Evolutionary conservation across 2,329 filamentous ascomycete species (phyloP).

Genomic region (Botrytis cinerea): DNA sequence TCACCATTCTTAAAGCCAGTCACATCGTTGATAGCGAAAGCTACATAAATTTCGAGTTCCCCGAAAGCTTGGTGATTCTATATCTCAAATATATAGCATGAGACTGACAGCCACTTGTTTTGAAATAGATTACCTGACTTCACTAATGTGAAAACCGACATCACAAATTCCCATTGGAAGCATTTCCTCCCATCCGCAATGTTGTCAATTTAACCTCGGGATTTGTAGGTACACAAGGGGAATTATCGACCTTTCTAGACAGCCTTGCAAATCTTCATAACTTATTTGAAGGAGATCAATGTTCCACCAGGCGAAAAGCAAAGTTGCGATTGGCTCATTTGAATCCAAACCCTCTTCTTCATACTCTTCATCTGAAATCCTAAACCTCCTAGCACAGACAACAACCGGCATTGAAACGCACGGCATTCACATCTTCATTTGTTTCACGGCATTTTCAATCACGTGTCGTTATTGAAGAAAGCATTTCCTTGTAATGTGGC

Average conservation of each 20-base stretch:
- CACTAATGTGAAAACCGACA: background rate
- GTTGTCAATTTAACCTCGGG: background rate
- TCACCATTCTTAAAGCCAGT: background rate
- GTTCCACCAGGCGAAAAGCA: background rate
- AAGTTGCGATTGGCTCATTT: background rate
- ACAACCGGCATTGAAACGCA: background rate
- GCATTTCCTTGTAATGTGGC: background rate
- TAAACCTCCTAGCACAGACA: background rate
- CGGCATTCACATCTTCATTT: background rate
- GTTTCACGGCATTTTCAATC: background rate
- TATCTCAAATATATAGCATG: background rate
- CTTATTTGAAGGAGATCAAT: background rate
- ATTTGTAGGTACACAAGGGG: background rate
- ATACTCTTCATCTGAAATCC: background rate
- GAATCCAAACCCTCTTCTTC: background rate
- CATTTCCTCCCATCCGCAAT: background rate
- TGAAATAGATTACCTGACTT: background rate
- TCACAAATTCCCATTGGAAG: background rate
- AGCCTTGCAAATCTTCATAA: background rate
- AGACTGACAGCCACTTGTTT: background rate
- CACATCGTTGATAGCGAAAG: background rate
- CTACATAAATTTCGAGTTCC: background rate
- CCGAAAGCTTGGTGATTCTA: background rate
- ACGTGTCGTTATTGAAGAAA: background rate
- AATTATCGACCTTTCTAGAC: background rate